A percentile compares a stretch with the other conserved stretches of the same genome.
Evolutionary conservation across 495 filamentous ascomycete species (phyloP).

Genomic region (Sordaria brevicollis): DNA sequence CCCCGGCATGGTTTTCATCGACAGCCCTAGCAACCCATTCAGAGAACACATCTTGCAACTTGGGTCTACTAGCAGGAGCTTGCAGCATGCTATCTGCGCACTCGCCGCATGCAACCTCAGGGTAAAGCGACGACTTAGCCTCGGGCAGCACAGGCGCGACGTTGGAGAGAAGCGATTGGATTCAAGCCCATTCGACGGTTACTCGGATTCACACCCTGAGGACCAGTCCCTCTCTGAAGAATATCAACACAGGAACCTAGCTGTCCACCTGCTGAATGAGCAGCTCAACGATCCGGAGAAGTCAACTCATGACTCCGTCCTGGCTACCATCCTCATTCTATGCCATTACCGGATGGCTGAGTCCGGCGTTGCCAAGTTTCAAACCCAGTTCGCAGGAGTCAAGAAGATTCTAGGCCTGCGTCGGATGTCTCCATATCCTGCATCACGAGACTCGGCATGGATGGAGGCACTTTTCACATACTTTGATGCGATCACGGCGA

Average conservation of each 20-base stretch:
- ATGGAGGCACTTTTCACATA: constrained; percentile 95
- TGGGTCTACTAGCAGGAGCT: constrained; percentile 64
- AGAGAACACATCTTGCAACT: constrained; percentile 73
- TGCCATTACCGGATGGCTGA: constrained; percentile 93
- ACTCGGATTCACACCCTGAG: constrained; percentile 27
- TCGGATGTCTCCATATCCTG: constrained; percentile 51
- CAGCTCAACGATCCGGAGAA: constrained; percentile 65
- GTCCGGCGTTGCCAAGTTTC: constrained; percentile 82
- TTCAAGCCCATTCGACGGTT: constrained; percentile 24
- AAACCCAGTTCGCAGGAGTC: constrained; percentile 87
- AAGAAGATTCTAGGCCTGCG: constrained; percentile 83
- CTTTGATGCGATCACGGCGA: constrained; percentile 89
- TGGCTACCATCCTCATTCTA: constrained; percentile 79
- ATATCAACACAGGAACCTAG: constrained; percentile 66
- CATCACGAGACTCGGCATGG: constrained; percentile 65
- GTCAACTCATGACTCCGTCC: constrained; percentile 73
- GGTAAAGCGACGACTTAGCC: constrained; percentile 46
- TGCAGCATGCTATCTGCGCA: constrained; percentile 88
- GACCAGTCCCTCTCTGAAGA: constrained; percentile 59
- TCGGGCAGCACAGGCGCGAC: constrained; percentile 37
- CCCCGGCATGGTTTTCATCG: constrained; percentile 82
- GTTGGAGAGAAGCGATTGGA: constrained; percentile 23
- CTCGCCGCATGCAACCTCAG: constrained; percentile 76
- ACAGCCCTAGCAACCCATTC: constrained; percentile 75
- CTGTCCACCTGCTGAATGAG: constrained; percentile 73